phyloP scores from a whole-genome alignment of 176 grass and related monocot species.

The Neostapfia colusana region DNA sequence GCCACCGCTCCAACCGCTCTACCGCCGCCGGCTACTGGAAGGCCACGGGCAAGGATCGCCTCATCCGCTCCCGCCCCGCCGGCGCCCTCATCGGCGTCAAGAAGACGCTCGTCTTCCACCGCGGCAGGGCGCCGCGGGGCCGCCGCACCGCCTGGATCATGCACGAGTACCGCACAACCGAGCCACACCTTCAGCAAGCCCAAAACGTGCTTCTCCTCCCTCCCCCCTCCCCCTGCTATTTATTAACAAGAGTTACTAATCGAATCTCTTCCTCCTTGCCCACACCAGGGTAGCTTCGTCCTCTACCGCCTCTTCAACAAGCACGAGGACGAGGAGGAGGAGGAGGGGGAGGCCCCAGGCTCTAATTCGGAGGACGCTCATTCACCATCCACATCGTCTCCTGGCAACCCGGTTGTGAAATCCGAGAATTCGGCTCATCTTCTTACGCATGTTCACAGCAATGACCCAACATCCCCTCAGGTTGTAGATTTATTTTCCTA shows the following conservation, averaged over 20 bases:
- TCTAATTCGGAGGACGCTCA: conserved; percentile 20
- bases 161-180: conserved; percentile 71
- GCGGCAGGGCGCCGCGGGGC: conserved; percentile 51
- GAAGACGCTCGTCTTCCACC: conserved; percentile 74
- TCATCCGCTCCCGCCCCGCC: conserved; percentile 46
- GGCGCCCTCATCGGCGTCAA: conserved; percentile 61
- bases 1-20: conserved; percentile 41
- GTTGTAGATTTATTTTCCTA: neutral
- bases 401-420: neutral
- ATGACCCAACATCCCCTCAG: conserved; percentile 3
- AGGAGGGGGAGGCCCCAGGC: conserved; percentile 12
- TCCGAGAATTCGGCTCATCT: conserved; percentile 10
- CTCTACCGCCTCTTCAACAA: conserved; percentile 71
- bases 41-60: conserved; percentile 93
- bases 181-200: conserved; percentile 34
- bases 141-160: conserved; percentile 60
- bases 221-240: too few relatives aligned
- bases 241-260: too few relatives aligned
- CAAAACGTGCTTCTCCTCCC: conserved; percentile 33
- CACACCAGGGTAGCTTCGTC: conserved; percentile 55
- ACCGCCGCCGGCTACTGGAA: conserved; percentile 85
- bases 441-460: neutral
- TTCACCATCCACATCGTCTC: conserved; percentile 33
- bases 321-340: too few relatives aligned
- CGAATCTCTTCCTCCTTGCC: neutral